Evolutionary conservation across 208 protist species (phyloP).

Genomic region (Lotmaria passim): DNA sequence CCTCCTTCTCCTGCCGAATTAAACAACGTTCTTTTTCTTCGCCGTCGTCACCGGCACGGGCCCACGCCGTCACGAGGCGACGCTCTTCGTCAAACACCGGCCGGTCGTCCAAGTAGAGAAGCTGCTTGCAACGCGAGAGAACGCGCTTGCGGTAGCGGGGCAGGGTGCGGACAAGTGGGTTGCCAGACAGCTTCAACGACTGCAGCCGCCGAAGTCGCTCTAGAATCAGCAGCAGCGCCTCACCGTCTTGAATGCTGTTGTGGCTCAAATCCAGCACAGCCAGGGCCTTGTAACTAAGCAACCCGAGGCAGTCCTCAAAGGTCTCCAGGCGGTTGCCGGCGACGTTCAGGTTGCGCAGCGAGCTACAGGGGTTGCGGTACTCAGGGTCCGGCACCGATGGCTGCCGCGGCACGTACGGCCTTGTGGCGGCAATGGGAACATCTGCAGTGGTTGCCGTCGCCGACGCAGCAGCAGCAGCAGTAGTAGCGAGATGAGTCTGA

Average conservation of each 20-base stretch:
- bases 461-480: too few relatives aligned
- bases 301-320: constrained; percentile 55
- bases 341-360: constrained; percentile 84
- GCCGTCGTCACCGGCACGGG: constrained; percentile 70
- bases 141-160: constrained; percentile 89
- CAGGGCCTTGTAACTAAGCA: constrained; percentile 80
- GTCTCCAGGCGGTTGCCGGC: constrained; percentile 74
- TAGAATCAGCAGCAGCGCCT: constrained; percentile 85
- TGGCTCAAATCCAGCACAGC: constrained; percentile 90
- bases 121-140: constrained; percentile 56
- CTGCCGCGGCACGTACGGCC: constrained; percentile 7
- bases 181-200: constrained; percentile 90
- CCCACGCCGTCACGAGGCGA: constrained; percentile 87
- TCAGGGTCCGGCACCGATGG: constrained; percentile 30
- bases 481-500: too few relatives aligned
- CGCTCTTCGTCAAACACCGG: constrained; percentile 92
- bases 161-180: constrained; percentile 84
- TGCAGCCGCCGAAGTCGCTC: constrained; percentile 72
- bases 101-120: constrained; percentile 93
- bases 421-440: not conserved
- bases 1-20: constrained; percentile 45
- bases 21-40: constrained; percentile 61
- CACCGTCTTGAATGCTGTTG: constrained; percentile 88
- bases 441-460: not conserved
- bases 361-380: constrained; percentile 72